Percentiles rank a stretch among this genome's conserved stretches.
phyloP scores from a whole-genome alignment of 495 filamentous ascomycete genomes.

The Terfezia claveryi region DNA sequence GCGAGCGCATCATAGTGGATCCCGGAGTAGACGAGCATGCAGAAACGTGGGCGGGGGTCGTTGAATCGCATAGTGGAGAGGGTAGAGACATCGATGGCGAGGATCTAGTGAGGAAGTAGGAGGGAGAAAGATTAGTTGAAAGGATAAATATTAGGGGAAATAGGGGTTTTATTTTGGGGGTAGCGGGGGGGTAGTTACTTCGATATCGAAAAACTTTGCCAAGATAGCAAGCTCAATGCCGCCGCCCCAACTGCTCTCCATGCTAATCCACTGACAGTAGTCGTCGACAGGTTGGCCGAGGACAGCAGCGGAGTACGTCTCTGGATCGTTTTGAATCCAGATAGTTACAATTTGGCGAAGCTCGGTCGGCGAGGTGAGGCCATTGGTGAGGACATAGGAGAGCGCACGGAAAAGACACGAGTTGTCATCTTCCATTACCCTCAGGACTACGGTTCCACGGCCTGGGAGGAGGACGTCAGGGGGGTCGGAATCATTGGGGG shows the following conservation, averaged over 20 bases:
- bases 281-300: slow-evolving; percentile 50
- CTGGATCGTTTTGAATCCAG: slow-evolving; percentile 49
- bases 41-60: slow-evolving; percentile 28
- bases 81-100: slow-evolving; percentile 32
- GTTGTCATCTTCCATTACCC: slow-evolving; percentile 96
- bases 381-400: slow-evolving; percentile 45
- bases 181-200: slow-evolving; percentile 17
- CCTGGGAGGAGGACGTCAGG: slow-evolving; percentile 46
- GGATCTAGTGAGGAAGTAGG: slow-evolving; percentile 1
- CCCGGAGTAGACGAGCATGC: slow-evolving; percentile 65
- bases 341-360: slow-evolving; percentile 66
- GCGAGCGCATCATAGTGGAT: slow-evolving; percentile 93
- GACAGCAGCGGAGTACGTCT: slow-evolving; percentile 49
- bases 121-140: no score
- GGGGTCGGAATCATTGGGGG: slow-evolving; percentile 31
- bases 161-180: no score
- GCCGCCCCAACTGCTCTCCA: slow-evolving; percentile 70
- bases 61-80: slow-evolving; percentile 56
- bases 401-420: slow-evolving; percentile 86
- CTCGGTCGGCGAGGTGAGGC: slow-evolving; percentile 45
- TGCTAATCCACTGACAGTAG: slow-evolving; percentile 73
- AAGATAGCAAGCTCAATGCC: slow-evolving; percentile 75
- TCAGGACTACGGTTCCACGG: slow-evolving; percentile 47
- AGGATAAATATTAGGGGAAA: no score
- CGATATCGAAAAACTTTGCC: slow-evolving; percentile 62